Evolutionary conservation across 306 rosid species (phyloP).

Genomic region (Fragaria vesca): DNA sequence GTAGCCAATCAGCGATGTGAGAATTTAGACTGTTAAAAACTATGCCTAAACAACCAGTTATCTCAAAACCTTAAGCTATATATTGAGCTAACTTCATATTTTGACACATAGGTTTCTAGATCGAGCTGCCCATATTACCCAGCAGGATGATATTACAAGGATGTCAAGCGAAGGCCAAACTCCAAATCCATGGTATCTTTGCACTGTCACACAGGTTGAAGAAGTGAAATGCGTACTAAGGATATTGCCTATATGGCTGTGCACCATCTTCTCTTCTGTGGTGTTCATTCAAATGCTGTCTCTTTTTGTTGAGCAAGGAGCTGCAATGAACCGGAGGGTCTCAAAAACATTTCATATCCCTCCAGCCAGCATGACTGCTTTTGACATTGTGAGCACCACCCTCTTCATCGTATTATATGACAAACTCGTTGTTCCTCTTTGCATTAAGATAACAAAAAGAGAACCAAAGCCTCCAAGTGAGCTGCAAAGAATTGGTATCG

Average conservation of each 20-base stretch:
- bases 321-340: constrained; percentile 46
- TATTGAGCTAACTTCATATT: background rate
- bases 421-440: constrained; percentile 36
- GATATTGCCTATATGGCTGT: constrained; percentile 49
- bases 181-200: constrained; percentile 53
- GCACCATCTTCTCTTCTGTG: constrained; percentile 58
- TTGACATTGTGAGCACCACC: constrained; percentile 54
- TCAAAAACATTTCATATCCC: constrained; percentile 44
- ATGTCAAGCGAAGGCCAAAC: constrained; percentile 27
- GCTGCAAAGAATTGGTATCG: constrained; percentile 52
- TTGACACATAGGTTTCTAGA: constrained; percentile 43
- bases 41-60: too few species aligned
- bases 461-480: constrained; percentile 42
- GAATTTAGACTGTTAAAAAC: too few species aligned
- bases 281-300: constrained; percentile 62
- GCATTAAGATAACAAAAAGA: constrained; percentile 30
- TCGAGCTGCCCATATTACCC: constrained; percentile 43
- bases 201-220: constrained; percentile 59
- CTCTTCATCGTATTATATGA: constrained; percentile 47
- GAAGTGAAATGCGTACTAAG: constrained; percentile 55
- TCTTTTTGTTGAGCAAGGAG: constrained; percentile 58
- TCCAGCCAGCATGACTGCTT: constrained; percentile 62
- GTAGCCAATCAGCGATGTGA: too few species aligned
- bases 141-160: constrained; percentile 19
- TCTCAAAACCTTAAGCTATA: too few species aligned